These are phyloP conservation scores for Aspergillus sojae DNA, from an alignment of 2,329 filamentous ascomycete genomes.

Conservation along the genomic window DNA sequence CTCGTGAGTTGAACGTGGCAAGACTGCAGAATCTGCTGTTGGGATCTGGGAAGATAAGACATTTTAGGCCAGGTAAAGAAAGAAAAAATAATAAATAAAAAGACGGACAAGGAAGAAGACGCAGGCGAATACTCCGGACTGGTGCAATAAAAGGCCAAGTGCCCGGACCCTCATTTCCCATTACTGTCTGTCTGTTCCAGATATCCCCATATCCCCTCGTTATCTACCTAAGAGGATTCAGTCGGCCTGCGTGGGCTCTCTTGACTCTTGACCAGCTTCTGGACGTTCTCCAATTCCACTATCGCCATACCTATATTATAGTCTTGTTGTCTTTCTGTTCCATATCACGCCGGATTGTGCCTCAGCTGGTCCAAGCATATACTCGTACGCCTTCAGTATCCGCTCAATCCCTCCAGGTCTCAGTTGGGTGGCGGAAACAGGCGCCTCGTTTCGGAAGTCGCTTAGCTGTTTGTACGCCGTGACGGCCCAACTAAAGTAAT, in stretches of 20 bases:
- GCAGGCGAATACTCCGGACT: neutral
- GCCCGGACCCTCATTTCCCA: neutral
- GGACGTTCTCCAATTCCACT: neutral
- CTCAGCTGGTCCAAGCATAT: neutral
- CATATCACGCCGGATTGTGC: neutral
- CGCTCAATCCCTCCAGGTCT: conserved; percentile 1
- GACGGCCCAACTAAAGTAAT: conserved; percentile 3
- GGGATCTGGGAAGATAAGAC: conserved; percentile 4
- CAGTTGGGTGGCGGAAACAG: conserved; percentile 10
- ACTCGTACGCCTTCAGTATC: conserved; percentile 1
- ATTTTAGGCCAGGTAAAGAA: neutral
- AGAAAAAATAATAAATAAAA: conserved; percentile 4
- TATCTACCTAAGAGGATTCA: neutral
- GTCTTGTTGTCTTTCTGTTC: neutral
- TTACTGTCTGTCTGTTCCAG: neutral
- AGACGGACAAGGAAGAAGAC: neutral
- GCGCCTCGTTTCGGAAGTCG: conserved; percentile 9
- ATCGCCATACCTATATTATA: neutral
- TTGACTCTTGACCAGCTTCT: neutral
- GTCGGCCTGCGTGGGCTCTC: neutral
- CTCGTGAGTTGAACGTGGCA: conserved; percentile 37
- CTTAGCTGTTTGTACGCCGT: conserved; percentile 4
- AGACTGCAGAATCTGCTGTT: conserved; percentile 21
- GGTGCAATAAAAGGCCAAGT: conserved; percentile 1
- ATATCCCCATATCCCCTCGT: neutral